Conservation (phyloP, 2,329 filamentous ascomycete genomes). For the Exophiala calicioides region DNA sequence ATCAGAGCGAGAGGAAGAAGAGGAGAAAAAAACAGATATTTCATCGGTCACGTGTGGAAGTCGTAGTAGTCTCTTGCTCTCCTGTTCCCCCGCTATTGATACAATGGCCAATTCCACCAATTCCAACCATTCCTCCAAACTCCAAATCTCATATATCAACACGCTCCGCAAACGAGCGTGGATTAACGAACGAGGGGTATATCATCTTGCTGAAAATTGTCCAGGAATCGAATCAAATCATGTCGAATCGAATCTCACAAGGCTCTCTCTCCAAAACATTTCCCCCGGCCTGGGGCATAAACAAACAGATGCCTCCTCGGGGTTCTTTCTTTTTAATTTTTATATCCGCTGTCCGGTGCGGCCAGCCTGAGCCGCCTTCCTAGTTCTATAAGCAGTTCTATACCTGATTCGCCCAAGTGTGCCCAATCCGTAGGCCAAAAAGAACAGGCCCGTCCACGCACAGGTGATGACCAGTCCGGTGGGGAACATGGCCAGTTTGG, state of each 20-base stretch:
- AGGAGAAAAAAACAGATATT: too few species aligned
- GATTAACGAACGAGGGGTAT: too few species aligned
- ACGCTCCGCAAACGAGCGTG: too few species aligned
- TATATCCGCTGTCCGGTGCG: constrained; percentile 27
- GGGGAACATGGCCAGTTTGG: constrained; percentile 36
- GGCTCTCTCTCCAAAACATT: neutral
- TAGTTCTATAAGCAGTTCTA: constrained; percentile 36
- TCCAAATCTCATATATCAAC: too few species aligned
- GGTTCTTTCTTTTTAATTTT: constrained; percentile 5
- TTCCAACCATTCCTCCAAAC: too few species aligned
- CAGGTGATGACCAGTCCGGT: constrained; percentile 37
- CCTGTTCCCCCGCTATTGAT: neutral
- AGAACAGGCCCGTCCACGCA: constrained; percentile 37
- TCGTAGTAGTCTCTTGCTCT: too few species aligned
- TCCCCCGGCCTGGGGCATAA: too few species aligned
- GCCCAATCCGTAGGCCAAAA: constrained; percentile 37
- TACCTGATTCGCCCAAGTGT: constrained; percentile 37
- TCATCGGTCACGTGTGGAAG: too few species aligned
- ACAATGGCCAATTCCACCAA: neutral
- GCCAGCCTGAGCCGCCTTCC: constrained; percentile 25
- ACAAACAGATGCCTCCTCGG: neutral
- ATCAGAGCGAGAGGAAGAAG: too few species aligned
- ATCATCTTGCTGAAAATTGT: too few species aligned
- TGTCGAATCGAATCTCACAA: neutral
- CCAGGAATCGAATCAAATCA: constrained; percentile 2